Base-by-base conservation (phyloP, 2,329 filamentous ascomycete genomes). In the Karstenula rhodostoma region DNA sequence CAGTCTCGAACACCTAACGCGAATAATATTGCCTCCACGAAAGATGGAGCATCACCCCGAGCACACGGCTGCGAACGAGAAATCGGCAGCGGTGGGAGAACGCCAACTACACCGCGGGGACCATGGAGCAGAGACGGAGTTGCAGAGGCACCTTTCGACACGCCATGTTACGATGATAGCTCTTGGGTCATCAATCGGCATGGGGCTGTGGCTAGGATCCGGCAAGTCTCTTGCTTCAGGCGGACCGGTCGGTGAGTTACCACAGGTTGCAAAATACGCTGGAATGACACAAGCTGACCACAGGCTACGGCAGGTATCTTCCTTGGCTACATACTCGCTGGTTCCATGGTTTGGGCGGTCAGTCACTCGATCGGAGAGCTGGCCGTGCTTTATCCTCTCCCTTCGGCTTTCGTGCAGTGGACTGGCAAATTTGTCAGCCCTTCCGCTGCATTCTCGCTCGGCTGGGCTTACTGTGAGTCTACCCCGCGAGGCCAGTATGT, bases 331-430 rank as follows among this genome's bases (percentile, higher is more conserved):
- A 50, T 74, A 43, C 74, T 83, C n/a, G 69, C 71, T 32, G 74
- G 73, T 6, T 69, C 69, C 0, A 78, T 72, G 68, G 77, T 82
- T 17, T 82, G 80, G 80, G 72, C 75, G n/a, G 79, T 83, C 35
- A 76, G 70, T 46, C 81, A 83, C 37, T 81, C 79, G 2, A 81
- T 83, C 35, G 81, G 80, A 1, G 80, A 83, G 60, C 79, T 83
- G 77, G 80, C 79, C 0, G 74, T 81, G 60, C 72, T 82, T 73
- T 83, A 83, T 58, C 81, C 81, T 4, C 67, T 83, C 0, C 80
- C 81, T 0, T 79, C 77, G 5, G 79, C 80, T 12, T 83, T 82
- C 57, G 77, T 81, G n/a, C 80, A 82, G 66, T 83, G 80, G 80
- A 78, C 63, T 40, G 48, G 59, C 43, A 83, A 80, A 42, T 84